Evolutionary conservation across 495 filamentous ascomycete genomes (phyloP).

Genomic region (Hypoxylon cercidicola): DNA sequence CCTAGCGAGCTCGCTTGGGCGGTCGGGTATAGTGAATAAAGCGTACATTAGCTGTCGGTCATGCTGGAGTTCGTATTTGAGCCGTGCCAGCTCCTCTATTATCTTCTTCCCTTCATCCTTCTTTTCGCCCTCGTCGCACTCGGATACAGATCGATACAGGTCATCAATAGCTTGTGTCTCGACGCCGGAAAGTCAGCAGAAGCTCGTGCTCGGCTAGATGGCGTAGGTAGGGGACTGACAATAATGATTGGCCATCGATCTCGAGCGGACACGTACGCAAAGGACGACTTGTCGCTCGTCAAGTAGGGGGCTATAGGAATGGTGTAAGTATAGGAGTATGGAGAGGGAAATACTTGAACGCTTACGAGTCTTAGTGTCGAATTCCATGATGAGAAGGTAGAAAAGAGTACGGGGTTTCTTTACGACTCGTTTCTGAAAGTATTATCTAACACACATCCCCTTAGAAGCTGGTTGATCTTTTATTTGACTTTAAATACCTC

Average conservation of each 20-base stretch:
- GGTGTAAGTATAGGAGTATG: no score
- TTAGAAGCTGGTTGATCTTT: not conserved
- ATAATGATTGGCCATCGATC: conserved; percentile 95
- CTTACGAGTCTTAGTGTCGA: conserved; percentile 71
- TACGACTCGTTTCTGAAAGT: not conserved
- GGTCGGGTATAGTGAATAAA: not conserved
- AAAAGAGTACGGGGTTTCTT: not conserved
- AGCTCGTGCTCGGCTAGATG: not conserved
- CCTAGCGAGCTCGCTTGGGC: not conserved
- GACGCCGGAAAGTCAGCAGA: conserved; percentile 1
- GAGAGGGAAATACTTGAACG: conserved; percentile 7
- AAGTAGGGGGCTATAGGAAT: conserved; percentile 82
- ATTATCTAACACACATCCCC: not conserved
- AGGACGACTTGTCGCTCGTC: conserved; percentile 85
- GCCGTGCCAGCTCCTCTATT: conserved; percentile 76
- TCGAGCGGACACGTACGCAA: conserved; percentile 82
- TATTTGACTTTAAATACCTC: not conserved
- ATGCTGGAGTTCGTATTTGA: conserved; percentile 98
- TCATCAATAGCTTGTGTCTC: conserved; percentile 97
- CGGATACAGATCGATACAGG: conserved; percentile 77
- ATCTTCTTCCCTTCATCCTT: conserved; percentile 85
- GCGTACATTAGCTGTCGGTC: conserved; percentile 82
- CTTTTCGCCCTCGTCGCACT: conserved; percentile 69
- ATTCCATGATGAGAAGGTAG: conserved; percentile 61
- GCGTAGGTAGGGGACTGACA: conserved; percentile 57